Evolutionary conservation across 108 stramenopile species (phyloP).

Genomic region (Cyclostephanos tholiformis): DNA sequence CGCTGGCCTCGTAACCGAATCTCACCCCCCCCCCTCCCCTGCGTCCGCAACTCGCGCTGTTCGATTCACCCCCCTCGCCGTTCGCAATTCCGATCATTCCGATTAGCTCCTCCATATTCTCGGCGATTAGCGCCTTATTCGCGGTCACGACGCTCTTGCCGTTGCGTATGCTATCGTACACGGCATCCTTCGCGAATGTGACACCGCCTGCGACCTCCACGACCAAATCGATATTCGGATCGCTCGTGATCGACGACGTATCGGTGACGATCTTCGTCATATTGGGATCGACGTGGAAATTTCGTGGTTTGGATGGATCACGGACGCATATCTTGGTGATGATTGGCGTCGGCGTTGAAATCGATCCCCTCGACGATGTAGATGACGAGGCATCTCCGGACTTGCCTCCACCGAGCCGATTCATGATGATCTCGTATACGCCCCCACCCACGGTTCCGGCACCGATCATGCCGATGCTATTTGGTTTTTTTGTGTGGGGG

Average conservation of each 20-base stretch:
- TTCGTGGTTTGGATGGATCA: slow-evolving; percentile 66
- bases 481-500: slow-evolving; percentile 21
- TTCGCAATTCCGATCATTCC: slow-evolving; percentile 26
- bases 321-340: slow-evolving; percentile 91
- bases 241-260: slow-evolving; percentile 64
- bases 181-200: slow-evolving; percentile 62
- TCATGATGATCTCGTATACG: slow-evolving; percentile 81
- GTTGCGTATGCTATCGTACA: slow-evolving; percentile 51
- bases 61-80: neutral
- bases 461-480: slow-evolving; percentile 67
- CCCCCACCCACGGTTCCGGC: slow-evolving; percentile 77
- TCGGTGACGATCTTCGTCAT: slow-evolving; percentile 61
- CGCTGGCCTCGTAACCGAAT: slow-evolving; percentile 83
- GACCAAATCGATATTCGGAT: slow-evolving; percentile 70
- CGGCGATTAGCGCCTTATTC: slow-evolving; percentile 81
- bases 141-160: slow-evolving; percentile 83
- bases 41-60: no score
- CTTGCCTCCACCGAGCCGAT: slow-evolving; percentile 31
- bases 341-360: slow-evolving; percentile 15
- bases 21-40: slow-evolving; percentile 26
- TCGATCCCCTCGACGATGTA: neutral
- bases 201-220: slow-evolving; percentile 82
- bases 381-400: neutral
- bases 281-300: slow-evolving; percentile 67
- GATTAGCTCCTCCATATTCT: slow-evolving; percentile 65